Evolutionary conservation across 306 rosid species (phyloP), one percentile per base, ranked within the genome.

Genomic region (Dryas drummondii): DNA sequence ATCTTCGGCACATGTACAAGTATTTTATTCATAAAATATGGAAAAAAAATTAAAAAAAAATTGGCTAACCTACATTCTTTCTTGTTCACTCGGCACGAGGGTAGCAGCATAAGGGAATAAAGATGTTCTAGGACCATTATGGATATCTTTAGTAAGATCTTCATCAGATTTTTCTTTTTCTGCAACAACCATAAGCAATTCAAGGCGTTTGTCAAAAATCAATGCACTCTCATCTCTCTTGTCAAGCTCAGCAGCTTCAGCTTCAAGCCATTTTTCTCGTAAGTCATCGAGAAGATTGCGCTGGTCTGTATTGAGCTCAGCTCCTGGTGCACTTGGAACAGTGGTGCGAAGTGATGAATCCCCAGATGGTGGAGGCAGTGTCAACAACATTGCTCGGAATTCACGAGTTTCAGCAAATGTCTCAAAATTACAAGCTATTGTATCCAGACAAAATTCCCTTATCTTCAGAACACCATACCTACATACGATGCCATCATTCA

Each of bases 181-280:
- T 19, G 96, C 98, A 58, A 91, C 88, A 65, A 84, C 60, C 96
- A 94, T 73, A 73, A 91, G 91, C 96, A 91, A 90, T 86, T 90
- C 96, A 4, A 94, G 94, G 75, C 96, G 96, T 78, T 90, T 88
- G 84, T 91, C 97, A 75, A 94, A 91, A 52, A 88, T 86, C 59
- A 94, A 78, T 50, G 97, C 98, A 73, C 98, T 94, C 83, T 90
- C 97, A 73, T 94, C 97, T 86, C 98, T 90, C 88, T 87, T 7
- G 77, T 94, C 97, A 70, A 94, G 97, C 83, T 91, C 98, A 6
- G 96, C 97, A 37, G 96, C 98, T 83, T 94, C 98, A 79, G 89
- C 91, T 86, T 90, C 97, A 67, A 91, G 98, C 98, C 98, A 94
- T 84, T 90, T 94, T 66, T 94, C 98, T 81, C 98, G 83, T 68